Percentiles rank a stretch among this genome's conserved stretches.
Evolutionary conservation across 2,329 filamentous ascomycete species (phyloP).

Genomic region (Nothophaeocryptopus gaeumannii): DNA sequence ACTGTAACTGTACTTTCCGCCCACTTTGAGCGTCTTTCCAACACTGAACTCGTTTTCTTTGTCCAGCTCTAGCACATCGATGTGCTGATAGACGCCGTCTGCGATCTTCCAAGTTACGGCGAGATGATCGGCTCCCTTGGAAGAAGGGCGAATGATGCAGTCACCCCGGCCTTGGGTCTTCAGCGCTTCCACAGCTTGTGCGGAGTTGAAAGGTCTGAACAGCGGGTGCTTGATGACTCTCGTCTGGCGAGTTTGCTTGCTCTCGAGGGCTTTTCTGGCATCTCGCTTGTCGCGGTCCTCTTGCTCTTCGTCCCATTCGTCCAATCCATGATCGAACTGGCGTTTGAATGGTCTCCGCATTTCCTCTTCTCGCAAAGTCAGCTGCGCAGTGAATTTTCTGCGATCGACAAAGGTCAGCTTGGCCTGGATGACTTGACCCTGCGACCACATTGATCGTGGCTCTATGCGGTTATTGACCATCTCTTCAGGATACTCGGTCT

Average conservation of each 20-base stretch:
- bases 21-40: conserved; percentile 79
- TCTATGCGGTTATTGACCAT: conserved; percentile 54
- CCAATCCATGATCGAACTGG: conserved; percentile 63
- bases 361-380: conserved; percentile 79
- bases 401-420: conserved; percentile 87
- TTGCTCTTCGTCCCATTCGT: conserved; percentile 69
- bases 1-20: conserved; percentile 84
- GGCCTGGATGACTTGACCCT: conserved; percentile 81
- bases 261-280: conserved; percentile 72
- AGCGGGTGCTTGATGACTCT: conserved; percentile 97
- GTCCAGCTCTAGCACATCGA: conserved; percentile 93
- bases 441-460: conserved; percentile 64
- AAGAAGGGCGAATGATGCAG: conserved; percentile 91
- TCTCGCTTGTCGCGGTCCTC: conserved; percentile 76
- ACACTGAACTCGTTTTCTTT: conserved; percentile 97
- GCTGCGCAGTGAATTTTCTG: conserved; percentile 76
- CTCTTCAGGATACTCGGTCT: conserved; percentile 73
- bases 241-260: conserved; percentile 78
- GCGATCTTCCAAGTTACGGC: conserved; percentile 98
- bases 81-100: conserved; percentile 93
- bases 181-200: conserved; percentile 89
- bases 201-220: conserved; percentile 88
- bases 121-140: conserved; percentile 91
- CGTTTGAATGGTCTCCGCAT: conserved; percentile 70
- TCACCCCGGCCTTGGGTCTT: conserved; percentile 83